Evolutionary conservation across 768 basidiomycete species (phyloP), one percentile per base, ranked within the genome.

Genomic region (Lepiota brunneoincarnata): DNA sequence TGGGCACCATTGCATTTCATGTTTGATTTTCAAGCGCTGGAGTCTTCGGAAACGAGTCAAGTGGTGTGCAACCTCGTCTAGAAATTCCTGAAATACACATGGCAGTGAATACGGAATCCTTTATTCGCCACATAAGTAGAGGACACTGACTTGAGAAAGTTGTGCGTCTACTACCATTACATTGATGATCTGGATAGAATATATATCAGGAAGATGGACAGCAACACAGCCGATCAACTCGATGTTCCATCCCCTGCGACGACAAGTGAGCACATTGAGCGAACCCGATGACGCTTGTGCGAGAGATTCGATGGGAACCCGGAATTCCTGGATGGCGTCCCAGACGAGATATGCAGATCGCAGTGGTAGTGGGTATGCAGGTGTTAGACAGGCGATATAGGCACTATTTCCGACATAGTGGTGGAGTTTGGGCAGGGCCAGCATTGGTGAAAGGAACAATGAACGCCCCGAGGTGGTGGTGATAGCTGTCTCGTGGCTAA

Each of bases 181-280:
- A 49, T 76, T 76, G 35, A 67, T 69, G 21, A 76, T 54, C 42
- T 65, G 67, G 17, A 76, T 56, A 9, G 63, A 64, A 26, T 67
- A 63, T 11, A 74, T 63, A 46, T 71, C 64, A 1, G 71, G 72
- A 3, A 76, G 60, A 28, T 61, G 62, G 3, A 54, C 37, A 7
- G 75, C 69, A 17, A 74, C 63, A n/a, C 63, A 54, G 6, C 69
- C 68, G 6, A 76, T 56, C 12, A 75, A 54, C 49, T 74, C 75
- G 36, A 70, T 52, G 53, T 76, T 76, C 72, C 75, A 74, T 0
- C 72, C 72, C 46, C 69, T 59, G 20, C 72, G 59, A 15, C 69
- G 64, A 54, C 72, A 74, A 50, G 67, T 65, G 49, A 76, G 61
- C 11, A 75, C 49, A 42, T 66, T 67, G 21, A 75, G 65, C 0